phyloP scores from a whole-genome alignment of 305 asterid species.

The Caryopteris hybrid region DNA sequence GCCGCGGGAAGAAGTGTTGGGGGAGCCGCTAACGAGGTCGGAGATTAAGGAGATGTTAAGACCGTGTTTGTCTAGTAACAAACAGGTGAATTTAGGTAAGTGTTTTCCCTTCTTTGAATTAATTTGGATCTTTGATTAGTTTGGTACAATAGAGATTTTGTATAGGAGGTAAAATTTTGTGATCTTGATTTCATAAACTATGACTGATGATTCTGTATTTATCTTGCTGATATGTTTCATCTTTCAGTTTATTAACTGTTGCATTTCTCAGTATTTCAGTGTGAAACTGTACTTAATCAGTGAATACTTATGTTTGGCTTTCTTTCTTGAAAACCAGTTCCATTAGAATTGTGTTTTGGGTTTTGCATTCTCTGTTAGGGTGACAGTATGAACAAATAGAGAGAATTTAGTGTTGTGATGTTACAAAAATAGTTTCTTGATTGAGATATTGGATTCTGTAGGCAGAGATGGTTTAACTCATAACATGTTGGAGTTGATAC shows the following conservation, averaged over 20 bases:
- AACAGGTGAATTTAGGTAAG: constrained; percentile 88
- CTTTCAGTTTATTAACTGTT: too few species aligned
- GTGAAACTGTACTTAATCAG: too few species aligned
- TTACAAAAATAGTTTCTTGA: constrained; percentile 18
- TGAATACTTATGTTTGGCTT: too few species aligned
- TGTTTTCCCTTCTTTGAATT: neutral
- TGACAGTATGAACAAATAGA: neutral
- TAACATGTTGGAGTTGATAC: constrained; percentile 97
- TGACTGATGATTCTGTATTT: too few species aligned
- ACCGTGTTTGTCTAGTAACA: constrained; percentile 52
- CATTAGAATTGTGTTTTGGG: neutral
- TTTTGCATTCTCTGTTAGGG: too few species aligned
- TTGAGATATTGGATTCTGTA: constrained; percentile 35
- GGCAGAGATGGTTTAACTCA: constrained; percentile 97
- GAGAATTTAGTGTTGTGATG: neutral
- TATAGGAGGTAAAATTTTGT: too few species aligned
- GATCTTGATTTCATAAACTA: too few species aligned
- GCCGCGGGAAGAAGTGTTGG: constrained; percentile 68
- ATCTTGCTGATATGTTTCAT: too few species aligned
- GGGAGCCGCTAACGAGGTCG: constrained; percentile 48
- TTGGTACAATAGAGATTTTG: too few species aligned
- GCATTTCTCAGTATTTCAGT: too few species aligned
- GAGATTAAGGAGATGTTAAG: constrained; percentile 68
- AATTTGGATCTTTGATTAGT: neutral
- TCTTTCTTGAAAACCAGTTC: neutral